phyloP scores from a whole-genome alignment of 225 moss, liverwort and hornwort species.

The Ulota crispa region DNA sequence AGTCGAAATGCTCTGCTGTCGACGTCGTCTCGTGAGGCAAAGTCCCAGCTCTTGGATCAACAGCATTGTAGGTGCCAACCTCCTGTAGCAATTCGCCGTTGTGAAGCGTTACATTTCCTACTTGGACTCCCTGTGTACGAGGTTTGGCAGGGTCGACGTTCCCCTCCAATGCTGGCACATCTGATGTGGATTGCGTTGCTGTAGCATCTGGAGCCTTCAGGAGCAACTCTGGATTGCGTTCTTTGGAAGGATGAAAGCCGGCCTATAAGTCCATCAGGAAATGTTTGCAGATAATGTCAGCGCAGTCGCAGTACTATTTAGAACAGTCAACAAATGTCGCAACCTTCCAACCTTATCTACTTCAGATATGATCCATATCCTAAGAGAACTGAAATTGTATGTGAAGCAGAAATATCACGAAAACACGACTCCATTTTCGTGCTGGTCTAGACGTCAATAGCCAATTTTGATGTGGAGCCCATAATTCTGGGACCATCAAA shows the following conservation, averaged over 20 bases:
- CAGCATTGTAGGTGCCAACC: background rate
- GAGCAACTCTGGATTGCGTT: background rate
- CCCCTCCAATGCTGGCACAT: background rate
- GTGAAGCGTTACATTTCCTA: background rate
- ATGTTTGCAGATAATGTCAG: background rate
- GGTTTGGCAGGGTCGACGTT: background rate
- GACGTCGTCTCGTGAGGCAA: constrained; percentile 7
- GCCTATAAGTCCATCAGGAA: constrained; percentile 46
- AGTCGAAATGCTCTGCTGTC: constrained; percentile 21
- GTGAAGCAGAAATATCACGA: background rate
- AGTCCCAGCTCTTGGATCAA: background rate
- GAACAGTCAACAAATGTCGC: background rate
- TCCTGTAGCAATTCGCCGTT: constrained; percentile 5
- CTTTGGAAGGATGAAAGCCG: constrained; percentile 33
- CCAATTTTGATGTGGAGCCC: background rate
- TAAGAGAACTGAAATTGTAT: background rate
- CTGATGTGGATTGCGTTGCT: background rate
- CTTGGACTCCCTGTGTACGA: background rate
- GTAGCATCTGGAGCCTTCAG: background rate
- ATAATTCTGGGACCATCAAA: background rate
- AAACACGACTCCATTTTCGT: background rate
- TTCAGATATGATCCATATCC: background rate
- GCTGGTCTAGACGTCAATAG: background rate
- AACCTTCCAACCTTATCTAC: background rate
- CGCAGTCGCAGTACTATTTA: background rate